A percentile compares a stretch with the other conserved stretches of the same genome.
These are phyloP conservation scores for Agaricus blazei DNA, from an alignment of 768 basidiomycete species.

Conservation along the genomic window DNA sequence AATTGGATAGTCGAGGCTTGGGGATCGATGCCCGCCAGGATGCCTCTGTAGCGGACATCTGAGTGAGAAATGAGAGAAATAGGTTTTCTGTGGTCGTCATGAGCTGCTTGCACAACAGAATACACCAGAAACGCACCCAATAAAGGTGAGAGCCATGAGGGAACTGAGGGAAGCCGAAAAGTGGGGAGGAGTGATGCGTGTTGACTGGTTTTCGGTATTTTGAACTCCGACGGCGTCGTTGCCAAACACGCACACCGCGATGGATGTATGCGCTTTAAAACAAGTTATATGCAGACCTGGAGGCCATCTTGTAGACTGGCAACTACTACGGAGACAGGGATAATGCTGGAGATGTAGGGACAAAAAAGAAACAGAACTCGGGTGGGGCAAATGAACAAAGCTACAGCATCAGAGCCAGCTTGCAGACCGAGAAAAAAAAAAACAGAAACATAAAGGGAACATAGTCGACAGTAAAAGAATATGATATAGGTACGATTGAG, in stretches of 20 bases:
- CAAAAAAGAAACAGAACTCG: too few species aligned
- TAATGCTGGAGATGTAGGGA: too few species aligned
- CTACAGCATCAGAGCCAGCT: too few species aligned
- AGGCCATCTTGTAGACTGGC: too few species aligned
- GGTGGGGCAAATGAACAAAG: too few species aligned
- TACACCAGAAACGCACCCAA: slow-evolving; percentile 44
- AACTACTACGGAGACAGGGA: too few species aligned
- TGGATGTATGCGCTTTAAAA: neutral
- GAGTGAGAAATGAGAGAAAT: slow-evolving; percentile 89
- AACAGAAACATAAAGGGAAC: too few species aligned
- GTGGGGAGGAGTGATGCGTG: slow-evolving; percentile 16
- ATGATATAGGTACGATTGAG: too few species aligned
- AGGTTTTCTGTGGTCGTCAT: slow-evolving; percentile 54
- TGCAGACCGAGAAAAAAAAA: too few species aligned
- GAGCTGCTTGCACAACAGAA: neutral
- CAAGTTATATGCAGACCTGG: too few species aligned
- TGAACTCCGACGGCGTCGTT: slow-evolving; percentile 20
- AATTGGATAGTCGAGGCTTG: slow-evolving; percentile 82
- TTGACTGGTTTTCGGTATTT: slow-evolving; percentile 21
- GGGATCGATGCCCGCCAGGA: slow-evolving; percentile 83
- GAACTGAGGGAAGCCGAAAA: slow-evolving; percentile 11
- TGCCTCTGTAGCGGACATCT: slow-evolving; percentile 87
- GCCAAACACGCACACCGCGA: slow-evolving; percentile 1
- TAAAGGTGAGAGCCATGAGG: slow-evolving; percentile 70
- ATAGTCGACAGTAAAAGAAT: too few species aligned